Base-by-base conservation (phyloP, 495 filamentous ascomycete genomes). In the Penicillium manginii region DNA sequence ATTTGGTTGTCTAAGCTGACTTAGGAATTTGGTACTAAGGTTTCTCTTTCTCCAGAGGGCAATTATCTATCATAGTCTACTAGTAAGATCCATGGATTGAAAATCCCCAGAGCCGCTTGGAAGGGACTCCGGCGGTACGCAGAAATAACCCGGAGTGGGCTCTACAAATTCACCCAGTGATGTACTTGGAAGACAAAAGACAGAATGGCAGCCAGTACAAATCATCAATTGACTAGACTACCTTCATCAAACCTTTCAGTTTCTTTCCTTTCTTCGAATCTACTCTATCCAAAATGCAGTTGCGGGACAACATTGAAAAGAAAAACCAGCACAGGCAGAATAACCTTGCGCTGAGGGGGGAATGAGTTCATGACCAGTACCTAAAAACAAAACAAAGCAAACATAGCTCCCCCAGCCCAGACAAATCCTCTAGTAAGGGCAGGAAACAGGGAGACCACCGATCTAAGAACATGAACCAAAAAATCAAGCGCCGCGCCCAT, bases 401-500 rank as follows among this genome's bases (percentile, higher is more conserved):
- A 12, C 10, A 47, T 23, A 15, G 45, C 45, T 47, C 45, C 45
- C 45, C 45, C 21, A 22, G n/a, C 19, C 26, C 26, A 29, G 9
- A 29, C 26, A 29, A 29, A 29, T 29, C 26, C 26, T 29, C 26
- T 29, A 50, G 50, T 18, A 26, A 22, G 29, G 18, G 37, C 39
- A 54, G 42, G 26, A 54, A 48, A 51, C 19, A 56, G 57, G 51
- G 57, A 40, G 58, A 57, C 42, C 58, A 63, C 54, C 63, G 57
- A 66, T 66, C 63, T 66, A 66, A 62, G 40, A 45, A 52, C 40
- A 58, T 63, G 58, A 53, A 21, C 3, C 14, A 45, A 26, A 47
- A 23, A 47, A 47, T 47, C 45, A 47, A 47, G 45, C 45, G 45
- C 45, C 45, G 21, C 22, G 21, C 21, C 45, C 45, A 47, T 47